phyloP scores from a whole-genome alignment of 768 basidiomycete species.

The Fistulinella prunicolor region DNA sequence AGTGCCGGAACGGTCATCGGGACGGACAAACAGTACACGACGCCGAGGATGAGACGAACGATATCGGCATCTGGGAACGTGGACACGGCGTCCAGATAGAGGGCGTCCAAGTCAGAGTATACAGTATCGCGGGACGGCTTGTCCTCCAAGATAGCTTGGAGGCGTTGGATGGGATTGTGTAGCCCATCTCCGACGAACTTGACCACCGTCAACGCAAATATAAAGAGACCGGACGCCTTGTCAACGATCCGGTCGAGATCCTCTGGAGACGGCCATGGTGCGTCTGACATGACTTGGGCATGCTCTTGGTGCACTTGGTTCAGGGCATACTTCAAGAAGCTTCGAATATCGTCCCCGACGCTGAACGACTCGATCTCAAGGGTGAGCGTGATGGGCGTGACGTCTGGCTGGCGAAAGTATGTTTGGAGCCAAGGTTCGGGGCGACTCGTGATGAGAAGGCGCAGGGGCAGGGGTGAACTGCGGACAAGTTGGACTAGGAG shows the following conservation, averaged over 20 bases:
- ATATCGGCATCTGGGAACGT: constrained; percentile 15
- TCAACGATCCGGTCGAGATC: constrained; percentile 20
- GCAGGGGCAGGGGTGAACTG: constrained; percentile 15
- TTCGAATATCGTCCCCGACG: constrained; percentile 22
- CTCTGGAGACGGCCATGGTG: constrained; percentile 23
- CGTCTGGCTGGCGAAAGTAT: constrained; percentile 15
- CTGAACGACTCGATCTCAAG: constrained; percentile 21
- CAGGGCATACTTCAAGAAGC: constrained; percentile 19
- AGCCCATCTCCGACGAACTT: constrained; percentile 23
- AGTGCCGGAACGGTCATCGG: constrained; percentile 12
- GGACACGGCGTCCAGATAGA: constrained; percentile 16
- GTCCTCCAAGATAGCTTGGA: constrained; percentile 13
- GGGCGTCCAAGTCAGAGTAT: constrained; percentile 14
- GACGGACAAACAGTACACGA: constrained; percentile 16
- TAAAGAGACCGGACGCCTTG: constrained; percentile 24
- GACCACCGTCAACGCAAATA: constrained; percentile 27
- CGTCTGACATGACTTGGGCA: constrained; percentile 6
- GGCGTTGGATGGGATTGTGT: constrained; percentile 17
- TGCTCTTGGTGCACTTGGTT: constrained; percentile 12
- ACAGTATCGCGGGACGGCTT: constrained; percentile 3
- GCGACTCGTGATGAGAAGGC: constrained; percentile 26
- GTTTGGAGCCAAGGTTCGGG: constrained; percentile 14
- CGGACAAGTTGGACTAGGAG: constrained; percentile 17
- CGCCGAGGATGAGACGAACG: constrained; percentile 15
- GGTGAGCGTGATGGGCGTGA: constrained; percentile 5